phyloP scores from a whole-genome alignment of 192 early-diverging fungal genomes.

The Coemansia sp. region DNA sequence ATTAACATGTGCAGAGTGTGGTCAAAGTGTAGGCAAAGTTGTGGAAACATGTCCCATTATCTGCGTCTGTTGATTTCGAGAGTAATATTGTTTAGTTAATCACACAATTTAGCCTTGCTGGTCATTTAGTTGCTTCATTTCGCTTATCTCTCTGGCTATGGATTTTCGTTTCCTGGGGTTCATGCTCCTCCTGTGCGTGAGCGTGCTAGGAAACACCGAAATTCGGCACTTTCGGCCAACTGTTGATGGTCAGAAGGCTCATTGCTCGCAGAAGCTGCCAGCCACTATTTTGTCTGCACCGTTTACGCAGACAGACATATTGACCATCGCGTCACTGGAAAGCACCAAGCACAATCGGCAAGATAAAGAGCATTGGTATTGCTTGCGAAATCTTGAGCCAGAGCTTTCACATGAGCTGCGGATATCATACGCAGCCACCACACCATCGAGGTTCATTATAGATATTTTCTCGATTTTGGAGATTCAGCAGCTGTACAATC shows the following conservation, averaged over 20 bases:
- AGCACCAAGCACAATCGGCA: constrained; percentile 10
- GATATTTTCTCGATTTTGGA: constrained; percentile 17
- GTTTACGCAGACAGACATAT: constrained; percentile 11
- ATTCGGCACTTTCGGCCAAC: constrained; percentile 33
- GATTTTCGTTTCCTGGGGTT: neutral
- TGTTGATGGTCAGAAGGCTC: neutral
- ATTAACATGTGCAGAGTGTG: no score
- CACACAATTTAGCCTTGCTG: no score
- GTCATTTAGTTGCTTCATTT: neutral
- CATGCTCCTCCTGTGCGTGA: neutral
- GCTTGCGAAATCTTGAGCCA: constrained; percentile 10
- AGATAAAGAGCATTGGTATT: constrained; percentile 37
- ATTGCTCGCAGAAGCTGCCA: neutral
- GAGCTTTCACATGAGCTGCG: constrained; percentile 38
- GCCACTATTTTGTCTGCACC: constrained; percentile 13
- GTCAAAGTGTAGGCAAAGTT: neutral
- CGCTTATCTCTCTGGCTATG: neutral
- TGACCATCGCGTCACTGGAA: constrained; percentile 15
- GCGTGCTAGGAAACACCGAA: constrained; percentile 33
- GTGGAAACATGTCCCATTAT: neutral
- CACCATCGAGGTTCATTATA: constrained; percentile 27
- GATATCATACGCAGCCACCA: constrained; percentile 46
- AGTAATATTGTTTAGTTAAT: neutral
- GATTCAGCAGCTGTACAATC: neutral
- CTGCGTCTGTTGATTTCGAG: neutral